Percentiles rank a stretch among this genome's conserved stretches.
Evolutionary conservation across 73 alveolate species (phyloP).

Genomic region (Tetrahymena malaccensis): DNA sequence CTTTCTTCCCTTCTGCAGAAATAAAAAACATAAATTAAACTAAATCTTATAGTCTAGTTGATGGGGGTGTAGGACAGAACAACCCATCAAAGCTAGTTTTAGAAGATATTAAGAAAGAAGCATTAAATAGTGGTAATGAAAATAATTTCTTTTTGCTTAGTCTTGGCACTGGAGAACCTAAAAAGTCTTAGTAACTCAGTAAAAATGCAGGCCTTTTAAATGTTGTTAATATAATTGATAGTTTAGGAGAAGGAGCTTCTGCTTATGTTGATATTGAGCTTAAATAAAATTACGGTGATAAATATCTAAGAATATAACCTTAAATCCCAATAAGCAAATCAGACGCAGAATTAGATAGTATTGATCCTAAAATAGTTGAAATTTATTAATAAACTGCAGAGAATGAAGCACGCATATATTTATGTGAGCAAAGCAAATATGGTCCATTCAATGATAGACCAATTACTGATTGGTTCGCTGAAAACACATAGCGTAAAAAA

Average conservation of each 20-base stretch:
- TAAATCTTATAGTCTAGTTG: constrained; percentile 7
- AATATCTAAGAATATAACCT: constrained; percentile 18
- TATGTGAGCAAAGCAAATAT: constrained; percentile 9
- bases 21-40: constrained; percentile 5
- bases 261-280: constrained; percentile 33
- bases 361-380: constrained; percentile 17
- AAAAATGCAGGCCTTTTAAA: constrained; percentile 11
- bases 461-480: constrained; percentile 7
- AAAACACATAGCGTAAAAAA: constrained; percentile 15
- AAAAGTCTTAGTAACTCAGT: background rate
- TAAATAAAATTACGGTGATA: background rate
- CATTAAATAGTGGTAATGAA: constrained; percentile 10
- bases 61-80: constrained; percentile 34
- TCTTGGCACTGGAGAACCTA: constrained; percentile 15
- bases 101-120: constrained; percentile 15
- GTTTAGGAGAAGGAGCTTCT: constrained; percentile 24
- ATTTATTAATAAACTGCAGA: constrained; percentile 8
- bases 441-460: constrained; percentile 23
- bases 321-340: constrained; percentile 5
- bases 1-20: constrained; percentile 34
- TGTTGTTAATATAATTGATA: constrained; percentile 10
- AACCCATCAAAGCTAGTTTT: constrained; percentile 31
- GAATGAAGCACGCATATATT: background rate
- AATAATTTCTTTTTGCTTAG: constrained; percentile 26
- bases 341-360: constrained; percentile 28